These are phyloP conservation scores for Alternaria ventricosa DNA, from an alignment of 2,329 filamentous ascomycete genomes.

Conservation along the genomic window DNA sequence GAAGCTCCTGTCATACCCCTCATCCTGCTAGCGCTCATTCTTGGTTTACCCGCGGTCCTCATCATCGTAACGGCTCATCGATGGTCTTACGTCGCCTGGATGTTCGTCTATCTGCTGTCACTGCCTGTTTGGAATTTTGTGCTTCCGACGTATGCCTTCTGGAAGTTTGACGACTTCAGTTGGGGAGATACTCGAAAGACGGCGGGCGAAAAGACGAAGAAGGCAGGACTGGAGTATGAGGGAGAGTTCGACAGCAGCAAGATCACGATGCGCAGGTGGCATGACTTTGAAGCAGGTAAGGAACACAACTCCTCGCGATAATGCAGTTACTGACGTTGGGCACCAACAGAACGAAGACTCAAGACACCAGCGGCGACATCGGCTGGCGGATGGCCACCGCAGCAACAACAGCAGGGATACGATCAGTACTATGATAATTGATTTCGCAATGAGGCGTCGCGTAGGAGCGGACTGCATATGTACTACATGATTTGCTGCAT, in stretches of 20 bases:
- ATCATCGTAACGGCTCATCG: constrained; percentile 94
- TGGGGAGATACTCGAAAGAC: constrained; percentile 99
- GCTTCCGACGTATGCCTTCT: constrained; percentile 91
- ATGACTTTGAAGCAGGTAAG: constrained; percentile 83
- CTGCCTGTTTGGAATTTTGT: constrained; percentile 98
- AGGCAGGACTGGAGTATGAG: constrained; percentile 83
- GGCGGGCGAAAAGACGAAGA: constrained; percentile 85
- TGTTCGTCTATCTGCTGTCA: constrained; percentile 92
- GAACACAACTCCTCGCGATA: constrained; percentile 17
- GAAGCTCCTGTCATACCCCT: constrained; percentile 85
- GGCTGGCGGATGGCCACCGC: constrained; percentile 43
- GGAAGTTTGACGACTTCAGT: constrained; percentile 99
- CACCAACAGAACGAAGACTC: constrained; percentile 51
- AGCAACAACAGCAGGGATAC: constrained; percentile 45
- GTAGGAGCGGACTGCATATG: constrained; percentile 32
- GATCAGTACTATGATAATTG: constrained; percentile 50
- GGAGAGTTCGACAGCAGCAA: constrained; percentile 98
- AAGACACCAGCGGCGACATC: constrained; percentile 47
- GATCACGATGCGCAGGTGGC: constrained; percentile 99
- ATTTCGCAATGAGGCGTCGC: constrained; percentile 40
- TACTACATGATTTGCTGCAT: constrained; percentile 39
- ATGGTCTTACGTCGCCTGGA: constrained; percentile 91
- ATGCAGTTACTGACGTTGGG: constrained; percentile 35
- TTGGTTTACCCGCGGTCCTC: constrained; percentile 89
- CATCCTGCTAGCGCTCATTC: constrained; percentile 84